Conservation (phyloP, 805 yeast genomes). For the Debaryomyces castellii region DNA sequence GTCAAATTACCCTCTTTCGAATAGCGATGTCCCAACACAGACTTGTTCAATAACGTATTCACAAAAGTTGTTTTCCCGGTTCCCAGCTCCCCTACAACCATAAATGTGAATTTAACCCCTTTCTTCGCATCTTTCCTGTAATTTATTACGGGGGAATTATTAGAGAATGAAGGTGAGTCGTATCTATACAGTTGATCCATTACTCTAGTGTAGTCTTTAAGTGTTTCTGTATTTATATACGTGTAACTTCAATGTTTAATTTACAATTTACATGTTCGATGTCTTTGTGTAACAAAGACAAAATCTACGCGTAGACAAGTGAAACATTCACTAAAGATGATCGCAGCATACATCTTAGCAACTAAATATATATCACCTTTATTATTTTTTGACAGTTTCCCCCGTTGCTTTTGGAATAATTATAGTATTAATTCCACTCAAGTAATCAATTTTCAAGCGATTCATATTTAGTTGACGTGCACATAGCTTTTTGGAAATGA, state of each 20-base stretch:
- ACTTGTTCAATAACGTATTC: slow-evolving; percentile 63
- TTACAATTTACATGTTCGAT: background rate
- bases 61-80: slow-evolving; percentile 78
- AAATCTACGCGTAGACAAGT: background rate
- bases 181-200: slow-evolving; percentile 22
- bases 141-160: slow-evolving; percentile 44
- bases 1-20: slow-evolving; percentile 22
- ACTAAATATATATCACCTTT: too few species aligned
- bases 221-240: background rate
- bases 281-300: slow-evolving; percentile 2
- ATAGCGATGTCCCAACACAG: slow-evolving; percentile 59
- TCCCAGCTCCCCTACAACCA: slow-evolving; percentile 73
- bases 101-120: slow-evolving; percentile 70
- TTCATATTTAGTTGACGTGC: too few species aligned
- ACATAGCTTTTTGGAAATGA: slow-evolving; percentile 4
- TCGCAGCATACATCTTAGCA: background rate
- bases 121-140: slow-evolving; percentile 69
- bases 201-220: background rate
- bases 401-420: too few species aligned
- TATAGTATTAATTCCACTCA: too few species aligned
- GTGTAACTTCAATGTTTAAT: background rate
- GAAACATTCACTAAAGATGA: background rate
- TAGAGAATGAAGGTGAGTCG: slow-evolving; percentile 27
- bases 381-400: too few species aligned
- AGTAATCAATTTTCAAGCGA: too few species aligned